phyloP scores from a whole-genome alignment of 1,284 basidiomycete species.

The Tausonia pullulans region DNA sequence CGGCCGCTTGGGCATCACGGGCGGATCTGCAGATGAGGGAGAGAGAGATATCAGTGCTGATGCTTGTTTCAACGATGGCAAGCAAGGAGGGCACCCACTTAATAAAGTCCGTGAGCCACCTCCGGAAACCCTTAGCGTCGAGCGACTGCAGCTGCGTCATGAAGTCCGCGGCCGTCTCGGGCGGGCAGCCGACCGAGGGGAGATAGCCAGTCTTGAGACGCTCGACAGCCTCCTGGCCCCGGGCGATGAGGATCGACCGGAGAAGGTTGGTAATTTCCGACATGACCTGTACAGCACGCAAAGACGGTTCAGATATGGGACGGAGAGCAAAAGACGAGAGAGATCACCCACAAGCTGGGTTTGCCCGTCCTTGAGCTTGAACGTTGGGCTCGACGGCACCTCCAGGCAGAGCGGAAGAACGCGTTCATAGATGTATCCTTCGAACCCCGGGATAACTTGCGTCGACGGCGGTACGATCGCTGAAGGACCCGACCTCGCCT shows the following conservation, averaged over 20 bases:
- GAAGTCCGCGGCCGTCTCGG: slow-evolving; percentile 65
- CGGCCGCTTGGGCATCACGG: slow-evolving; percentile 7
- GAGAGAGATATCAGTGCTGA: neutral
- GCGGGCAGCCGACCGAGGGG: slow-evolving; percentile 78
- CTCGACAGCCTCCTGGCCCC: slow-evolving; percentile 73
- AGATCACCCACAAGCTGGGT: slow-evolving; percentile 53
- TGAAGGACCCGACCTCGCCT: slow-evolving; percentile 22
- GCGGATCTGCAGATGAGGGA: slow-evolving; percentile 4
- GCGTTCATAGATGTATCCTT: slow-evolving; percentile 81
- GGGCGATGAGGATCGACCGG: slow-evolving; percentile 61
- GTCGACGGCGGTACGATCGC: slow-evolving; percentile 25
- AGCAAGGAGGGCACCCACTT: slow-evolving; percentile 18
- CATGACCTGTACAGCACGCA: slow-evolving; percentile 49
- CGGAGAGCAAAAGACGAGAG: neutral
- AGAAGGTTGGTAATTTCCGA: slow-evolving; percentile 77
- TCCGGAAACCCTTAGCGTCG: slow-evolving; percentile 72
- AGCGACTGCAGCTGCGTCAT: slow-evolving; percentile 62
- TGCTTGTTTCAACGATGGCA: neutral
- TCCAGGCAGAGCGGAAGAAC: slow-evolving; percentile 74
- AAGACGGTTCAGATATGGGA: neutral
- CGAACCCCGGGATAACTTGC: slow-evolving; percentile 68
- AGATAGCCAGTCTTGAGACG: slow-evolving; percentile 73
- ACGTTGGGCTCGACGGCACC: slow-evolving; percentile 63
- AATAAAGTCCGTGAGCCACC: slow-evolving; percentile 72
- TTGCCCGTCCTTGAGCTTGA: slow-evolving; percentile 83